Evolutionary conservation across 2,329 filamentous ascomycete genomes (phyloP).

Genomic region (Aspergillus cejpii): DNA sequence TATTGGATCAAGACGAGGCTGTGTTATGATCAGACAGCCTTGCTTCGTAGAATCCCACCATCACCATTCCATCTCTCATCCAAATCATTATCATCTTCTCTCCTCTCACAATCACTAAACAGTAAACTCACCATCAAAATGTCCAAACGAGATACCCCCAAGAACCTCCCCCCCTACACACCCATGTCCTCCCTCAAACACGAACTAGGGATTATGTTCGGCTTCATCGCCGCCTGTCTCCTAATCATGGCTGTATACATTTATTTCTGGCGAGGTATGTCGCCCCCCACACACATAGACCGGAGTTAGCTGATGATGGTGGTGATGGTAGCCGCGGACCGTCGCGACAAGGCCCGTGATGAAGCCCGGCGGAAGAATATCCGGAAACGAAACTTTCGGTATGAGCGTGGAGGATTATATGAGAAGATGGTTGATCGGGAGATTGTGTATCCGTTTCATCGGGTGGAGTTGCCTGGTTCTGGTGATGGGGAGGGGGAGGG

Average conservation of each 20-base stretch:
- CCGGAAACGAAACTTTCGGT: constrained; percentile 15
- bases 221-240: constrained; percentile 30
- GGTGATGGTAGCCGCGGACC: constrained; percentile 23
- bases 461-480: constrained; percentile 16
- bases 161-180: constrained; percentile 23
- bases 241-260: constrained; percentile 32
- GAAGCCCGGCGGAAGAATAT: constrained; percentile 5
- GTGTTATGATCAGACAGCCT: no score
- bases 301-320: no score
- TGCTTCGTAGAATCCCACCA: no score
- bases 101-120: background rate
- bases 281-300: background rate
- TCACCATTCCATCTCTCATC: no score
- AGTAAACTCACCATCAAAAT: constrained; percentile 1
- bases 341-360: constrained; percentile 26
- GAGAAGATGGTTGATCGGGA: constrained; percentile 26
- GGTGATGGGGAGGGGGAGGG: background rate
- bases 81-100: background rate
- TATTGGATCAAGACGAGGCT: no score
- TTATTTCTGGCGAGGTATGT: constrained; percentile 31
- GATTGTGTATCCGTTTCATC: constrained; percentile 2
- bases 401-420: constrained; percentile 17
- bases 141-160: constrained; percentile 1
- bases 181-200: constrained; percentile 28
- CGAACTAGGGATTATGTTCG: constrained; percentile 38